These are phyloP conservation scores for Globisporangium splendens DNA, from an alignment of 352 stramenopile genomes.

Conservation along the genomic window DNA sequence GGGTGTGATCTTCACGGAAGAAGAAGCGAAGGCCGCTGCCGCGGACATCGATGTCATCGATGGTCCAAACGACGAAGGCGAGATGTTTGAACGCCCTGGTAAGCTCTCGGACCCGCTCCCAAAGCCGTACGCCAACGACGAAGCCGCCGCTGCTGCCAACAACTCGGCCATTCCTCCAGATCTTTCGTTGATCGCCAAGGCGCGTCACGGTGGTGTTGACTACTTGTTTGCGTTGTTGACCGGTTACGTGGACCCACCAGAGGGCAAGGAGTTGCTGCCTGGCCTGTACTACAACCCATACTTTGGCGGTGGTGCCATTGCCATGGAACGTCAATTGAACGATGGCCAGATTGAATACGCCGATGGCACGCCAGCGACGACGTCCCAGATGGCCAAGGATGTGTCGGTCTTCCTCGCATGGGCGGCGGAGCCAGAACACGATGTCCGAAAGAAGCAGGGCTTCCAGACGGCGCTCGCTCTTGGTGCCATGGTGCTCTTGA, in stretches of 20 bases:
- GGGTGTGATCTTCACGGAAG: conserved; percentile 95
- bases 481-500: conserved; percentile 87
- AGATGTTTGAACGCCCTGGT: conserved; percentile 99
- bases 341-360: conserved; percentile 98
- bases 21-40: conserved; percentile 89
- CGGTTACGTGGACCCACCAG: conserved; percentile 95
- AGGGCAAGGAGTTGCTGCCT: conserved; percentile 80
- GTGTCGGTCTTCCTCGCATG: conserved; percentile 97
- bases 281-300: conserved; percentile 99
- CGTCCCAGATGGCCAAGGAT: conserved; percentile 98
- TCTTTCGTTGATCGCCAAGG: conserved; percentile 97
- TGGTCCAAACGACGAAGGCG: conserved; percentile 96
- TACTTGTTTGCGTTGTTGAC: conserved; percentile 98
- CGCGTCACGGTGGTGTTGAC: conserved; percentile 92
- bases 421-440: conserved; percentile 96
- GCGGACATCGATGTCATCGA: conserved; percentile 96
- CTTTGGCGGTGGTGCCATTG: conserved; percentile 97
- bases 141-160: conserved; percentile 96
- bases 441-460: conserved; percentile 97
- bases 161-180: conserved; percentile 97
- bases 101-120: conserved; percentile 96
- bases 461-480: conserved; percentile 94
- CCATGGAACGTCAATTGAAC: conserved; percentile 97
- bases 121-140: conserved; percentile 97
- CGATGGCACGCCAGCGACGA: conserved; percentile 95